Conservation (phyloP, 2,329 filamentous ascomycete species). For the Grosmannia serpens region DNA sequence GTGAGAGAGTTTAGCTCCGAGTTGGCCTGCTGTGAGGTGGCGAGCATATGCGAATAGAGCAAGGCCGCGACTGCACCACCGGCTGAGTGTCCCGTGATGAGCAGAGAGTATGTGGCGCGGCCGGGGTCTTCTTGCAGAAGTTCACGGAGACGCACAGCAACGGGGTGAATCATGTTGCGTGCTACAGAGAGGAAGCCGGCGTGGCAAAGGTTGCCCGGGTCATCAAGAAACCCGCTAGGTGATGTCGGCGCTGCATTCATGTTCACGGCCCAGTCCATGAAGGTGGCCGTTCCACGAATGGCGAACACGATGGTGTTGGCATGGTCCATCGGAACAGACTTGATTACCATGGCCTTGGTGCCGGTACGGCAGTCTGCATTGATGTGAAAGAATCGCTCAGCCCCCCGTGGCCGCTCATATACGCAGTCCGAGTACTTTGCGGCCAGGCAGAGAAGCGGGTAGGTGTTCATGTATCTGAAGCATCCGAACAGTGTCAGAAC, state of each 20-base stretch:
- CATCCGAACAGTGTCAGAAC: neutral
- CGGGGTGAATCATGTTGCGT: conserved; percentile 59
- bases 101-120: conserved; percentile 53
- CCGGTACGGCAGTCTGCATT: conserved; percentile 59
- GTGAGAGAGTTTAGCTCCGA: conserved; percentile 63
- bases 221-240: conserved; percentile 64
- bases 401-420: conserved; percentile 52
- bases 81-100: conserved; percentile 80
- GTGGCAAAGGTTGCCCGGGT: conserved; percentile 66
- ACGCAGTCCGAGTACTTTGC: conserved; percentile 67
- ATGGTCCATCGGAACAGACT: conserved; percentile 66
- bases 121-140: conserved; percentile 61
- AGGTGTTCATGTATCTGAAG: conserved; percentile 58
- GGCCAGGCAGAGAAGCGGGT: conserved; percentile 65
- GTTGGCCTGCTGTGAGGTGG: conserved; percentile 36
- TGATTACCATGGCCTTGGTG: conserved; percentile 80
- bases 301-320: conserved; percentile 73
- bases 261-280: conserved; percentile 82
- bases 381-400: conserved; percentile 58
- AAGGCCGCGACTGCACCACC: conserved; percentile 74
- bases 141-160: conserved; percentile 57
- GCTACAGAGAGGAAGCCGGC: conserved; percentile 70
- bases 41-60: conserved; percentile 72
- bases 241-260: conserved; percentile 56
- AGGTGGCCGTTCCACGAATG: conserved; percentile 67